These are phyloP conservation scores for Carpinus viminea DNA, from an alignment of 306 rosid species.

Conservation along the genomic window DNA sequence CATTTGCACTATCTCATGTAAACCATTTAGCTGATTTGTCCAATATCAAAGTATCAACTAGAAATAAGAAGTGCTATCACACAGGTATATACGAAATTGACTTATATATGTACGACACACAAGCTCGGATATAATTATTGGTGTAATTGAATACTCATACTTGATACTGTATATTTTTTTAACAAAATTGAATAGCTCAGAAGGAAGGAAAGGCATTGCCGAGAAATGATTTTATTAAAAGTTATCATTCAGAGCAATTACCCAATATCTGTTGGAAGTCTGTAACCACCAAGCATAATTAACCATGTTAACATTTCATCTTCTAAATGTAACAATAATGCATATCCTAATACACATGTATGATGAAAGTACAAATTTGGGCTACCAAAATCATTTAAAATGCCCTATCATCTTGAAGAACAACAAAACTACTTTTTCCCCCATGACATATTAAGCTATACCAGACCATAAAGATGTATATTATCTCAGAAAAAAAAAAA, in stretches of 20 bases:
- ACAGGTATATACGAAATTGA: background rate
- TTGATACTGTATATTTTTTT: too few species aligned
- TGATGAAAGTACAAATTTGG: background rate
- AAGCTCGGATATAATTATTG: background rate
- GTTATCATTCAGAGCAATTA: slow-evolving; percentile 31
- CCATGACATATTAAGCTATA: background rate
- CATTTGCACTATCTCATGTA: background rate
- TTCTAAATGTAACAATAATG: background rate
- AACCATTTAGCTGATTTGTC: slow-evolving; percentile 5
- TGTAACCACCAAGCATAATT: slow-evolving; percentile 50
- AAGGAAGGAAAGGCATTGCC: background rate
- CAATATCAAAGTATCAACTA: background rate
- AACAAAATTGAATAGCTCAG: too few species aligned
- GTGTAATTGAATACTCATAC: background rate
- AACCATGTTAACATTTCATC: background rate
- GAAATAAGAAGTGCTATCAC: background rate
- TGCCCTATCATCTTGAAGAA: background rate
- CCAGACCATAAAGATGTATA: background rate
- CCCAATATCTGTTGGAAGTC: slow-evolving; percentile 94
- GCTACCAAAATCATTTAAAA: background rate
- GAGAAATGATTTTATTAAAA: slow-evolving; percentile 15
- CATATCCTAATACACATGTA: background rate
- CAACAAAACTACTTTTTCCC: background rate
- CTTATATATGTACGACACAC: background rate
- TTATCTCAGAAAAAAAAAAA: background rate